These are phyloP conservation scores for Lentinus brumalis DNA, from an alignment of 768 basidiomycete species.

Conservation along the genomic window DNA sequence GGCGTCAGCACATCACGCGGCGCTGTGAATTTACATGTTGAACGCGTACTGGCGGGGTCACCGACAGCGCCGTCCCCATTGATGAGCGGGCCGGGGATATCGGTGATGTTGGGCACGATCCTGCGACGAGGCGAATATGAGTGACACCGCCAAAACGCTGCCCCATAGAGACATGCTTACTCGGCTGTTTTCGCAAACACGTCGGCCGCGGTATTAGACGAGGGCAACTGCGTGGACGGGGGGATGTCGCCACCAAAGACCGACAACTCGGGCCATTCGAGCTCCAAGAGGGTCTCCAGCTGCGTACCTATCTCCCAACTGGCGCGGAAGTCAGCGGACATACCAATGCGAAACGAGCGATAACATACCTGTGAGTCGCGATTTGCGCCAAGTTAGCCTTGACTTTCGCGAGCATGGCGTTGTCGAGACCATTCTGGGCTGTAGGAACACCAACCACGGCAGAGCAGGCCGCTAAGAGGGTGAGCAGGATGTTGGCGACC, in stretches of 20 bases:
- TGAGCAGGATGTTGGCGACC: slow-evolving; percentile 1
- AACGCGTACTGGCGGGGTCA: slow-evolving; percentile 56
- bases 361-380: slow-evolving; percentile 29
- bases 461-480: slow-evolving; percentile 2
- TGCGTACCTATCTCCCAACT: slow-evolving; percentile 67
- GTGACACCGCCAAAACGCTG: neutral
- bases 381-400: slow-evolving; percentile 29
- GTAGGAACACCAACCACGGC: slow-evolving; percentile 12
- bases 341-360: neutral
- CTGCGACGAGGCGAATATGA: slow-evolving; percentile 26
- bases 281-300: slow-evolving; percentile 57
- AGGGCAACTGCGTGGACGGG: slow-evolving; percentile 37
- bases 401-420: slow-evolving; percentile 29
- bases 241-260: slow-evolving; percentile 47
- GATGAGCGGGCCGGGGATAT: slow-evolving; percentile 43
- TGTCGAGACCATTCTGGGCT: slow-evolving; percentile 24
- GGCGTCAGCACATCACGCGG: neutral
- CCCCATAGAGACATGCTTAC: slow-evolving; percentile 30
- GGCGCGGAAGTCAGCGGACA: neutral
- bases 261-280: slow-evolving; percentile 49
- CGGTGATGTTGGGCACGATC: slow-evolving; percentile 38
- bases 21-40: neutral
- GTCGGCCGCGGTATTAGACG: slow-evolving; percentile 37
- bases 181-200: slow-evolving; percentile 43
- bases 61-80: slow-evolving; percentile 53